Evolutionary conservation across 139 green algal species (phyloP).

Genomic region (Chlorella sp.): DNA sequence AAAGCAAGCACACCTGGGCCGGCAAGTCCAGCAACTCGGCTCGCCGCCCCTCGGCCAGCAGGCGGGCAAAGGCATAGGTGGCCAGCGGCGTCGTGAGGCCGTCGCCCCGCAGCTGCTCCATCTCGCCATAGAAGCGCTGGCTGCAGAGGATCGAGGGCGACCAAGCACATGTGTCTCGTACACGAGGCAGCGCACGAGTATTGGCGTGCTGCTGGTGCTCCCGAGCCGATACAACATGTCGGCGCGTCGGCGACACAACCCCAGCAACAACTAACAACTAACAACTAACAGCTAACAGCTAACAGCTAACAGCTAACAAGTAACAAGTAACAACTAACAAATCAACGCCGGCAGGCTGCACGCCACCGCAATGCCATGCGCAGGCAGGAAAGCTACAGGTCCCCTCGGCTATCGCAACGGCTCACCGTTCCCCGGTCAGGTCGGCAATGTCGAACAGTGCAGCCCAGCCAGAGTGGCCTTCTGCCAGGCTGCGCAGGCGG

Average conservation of each 20-base stretch:
- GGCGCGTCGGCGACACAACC: too few relatives aligned
- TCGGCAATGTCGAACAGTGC: constrained; percentile 7
- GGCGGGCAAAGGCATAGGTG: constrained; percentile 1
- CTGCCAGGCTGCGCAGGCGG: constrained; percentile 6
- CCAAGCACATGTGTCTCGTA: not conserved
- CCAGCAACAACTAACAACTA: too few relatives aligned
- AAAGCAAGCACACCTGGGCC: not conserved
- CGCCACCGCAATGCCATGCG: too few relatives aligned
- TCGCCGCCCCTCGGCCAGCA: constrained; percentile 4
- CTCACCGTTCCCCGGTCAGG: not conserved
- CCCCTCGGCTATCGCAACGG: not conserved
- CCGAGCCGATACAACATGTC: too few relatives aligned
- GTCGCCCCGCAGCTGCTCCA: constrained; percentile 28
- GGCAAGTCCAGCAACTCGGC: constrained; percentile 23
- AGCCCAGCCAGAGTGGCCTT: not conserved
- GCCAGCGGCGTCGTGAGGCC: constrained; percentile 1
- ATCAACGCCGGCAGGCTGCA: too few relatives aligned
- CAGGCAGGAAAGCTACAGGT: too few relatives aligned
- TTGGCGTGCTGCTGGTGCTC: not conserved
- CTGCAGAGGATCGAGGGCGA: not conserved
- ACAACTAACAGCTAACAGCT: too few relatives aligned
- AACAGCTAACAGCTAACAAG: too few relatives aligned
- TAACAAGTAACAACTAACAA: too few relatives aligned
- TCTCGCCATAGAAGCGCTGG: not conserved
- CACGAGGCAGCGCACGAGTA: not conserved